Evolutionary conservation across 768 basidiomycete species (phyloP), one percentile per base, ranked within the genome.

Genomic region (Mycena alexandri): DNA sequence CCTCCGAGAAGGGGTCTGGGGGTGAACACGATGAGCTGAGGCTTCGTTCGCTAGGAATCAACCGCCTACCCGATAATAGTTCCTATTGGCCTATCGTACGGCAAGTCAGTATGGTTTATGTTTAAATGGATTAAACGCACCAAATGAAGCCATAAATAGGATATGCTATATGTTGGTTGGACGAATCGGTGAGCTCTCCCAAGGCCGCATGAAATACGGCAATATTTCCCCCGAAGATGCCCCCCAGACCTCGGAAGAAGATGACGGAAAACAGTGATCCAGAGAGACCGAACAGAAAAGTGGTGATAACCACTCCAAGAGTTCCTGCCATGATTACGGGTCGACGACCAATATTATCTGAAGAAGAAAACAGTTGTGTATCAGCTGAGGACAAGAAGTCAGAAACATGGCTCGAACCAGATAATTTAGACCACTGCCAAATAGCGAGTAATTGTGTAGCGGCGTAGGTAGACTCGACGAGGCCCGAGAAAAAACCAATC

Each of bases 401-500:
- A 38, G 38, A 38, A 38, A 14, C 10, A 38, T 38, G 38, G 14
- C 10, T 14, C 38, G 34, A 61, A 71, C 87, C 88, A 57, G 89
- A 90, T 33, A 89, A 67, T 46, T 79, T 79, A 2, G 87, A 89
- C 87, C 88, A 90, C 8, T 85, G 84, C 65, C 88, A 87, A 34
- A 91, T 89, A n/a, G 85, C 82, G 13, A 82, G 71, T 14, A 91
- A 75, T 72, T 91, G 89, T 10, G 86, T 78, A 36, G 89, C 69
- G n/a, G 87, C 86, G 74, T 90, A 91, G 10, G 79, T 78, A 65
- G 87, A 89, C 70, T 90, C 90, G 63, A 89, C 83, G 22, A 91
- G 67, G 71, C 29, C 29, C 29, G 29, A 29, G 6, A 29, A 29
- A 29, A 29, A 29, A 6, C 29, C 29, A 29, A 29, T 29, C 29